A percentile compares a stretch with the other conserved stretches of the same genome.
phyloP scores from a whole-genome alignment of 495 filamentous ascomycete genomes.

The Aspergillus hancockii region DNA sequence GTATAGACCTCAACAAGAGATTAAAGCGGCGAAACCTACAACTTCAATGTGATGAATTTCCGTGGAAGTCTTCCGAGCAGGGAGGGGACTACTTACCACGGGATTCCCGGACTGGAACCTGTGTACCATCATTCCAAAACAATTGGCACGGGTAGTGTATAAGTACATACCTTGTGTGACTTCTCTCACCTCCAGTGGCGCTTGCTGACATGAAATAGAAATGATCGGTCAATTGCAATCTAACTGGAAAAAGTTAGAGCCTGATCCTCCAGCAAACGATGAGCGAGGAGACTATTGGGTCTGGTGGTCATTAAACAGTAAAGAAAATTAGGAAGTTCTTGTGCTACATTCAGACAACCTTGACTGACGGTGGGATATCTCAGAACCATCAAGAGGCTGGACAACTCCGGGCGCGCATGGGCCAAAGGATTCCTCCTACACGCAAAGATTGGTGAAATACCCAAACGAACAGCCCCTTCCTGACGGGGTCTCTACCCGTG shows the following conservation, averaged over 20 bases:
- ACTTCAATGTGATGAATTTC: constrained; percentile 16
- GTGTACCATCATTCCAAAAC: constrained; percentile 13
- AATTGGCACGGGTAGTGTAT: constrained; percentile 15
- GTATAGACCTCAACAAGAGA: constrained; percentile 2
- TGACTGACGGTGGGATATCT: constrained; percentile 6
- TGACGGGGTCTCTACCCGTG: constrained; percentile 11
- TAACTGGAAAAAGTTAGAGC: constrained; percentile 19
- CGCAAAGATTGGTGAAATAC: constrained; percentile 12
- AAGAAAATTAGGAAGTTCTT: constrained; percentile 8
- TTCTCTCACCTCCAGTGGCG: not conserved
- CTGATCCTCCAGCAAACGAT: constrained; percentile 9
- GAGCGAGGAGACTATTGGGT: constrained; percentile 16
- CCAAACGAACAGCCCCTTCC: constrained; percentile 16
- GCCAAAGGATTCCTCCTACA: constrained; percentile 6
- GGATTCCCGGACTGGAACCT: constrained; percentile 8
- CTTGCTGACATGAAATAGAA: constrained; percentile 1
- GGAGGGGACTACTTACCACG: constrained; percentile 6
- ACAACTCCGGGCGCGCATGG: constrained; percentile 12
- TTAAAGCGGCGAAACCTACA: not conserved
- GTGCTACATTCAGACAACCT: not conserved
- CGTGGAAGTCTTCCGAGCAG: constrained; percentile 16
- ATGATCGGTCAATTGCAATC: constrained; percentile 15
- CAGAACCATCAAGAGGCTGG: constrained; percentile 5
- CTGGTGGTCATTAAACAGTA: constrained; percentile 4
- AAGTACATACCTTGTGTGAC: constrained; percentile 4